Evolutionary conservation across 2,329 filamentous ascomycete species (phyloP), one percentile per base, ranked within the genome.

Genomic region (Rutstroemia sp.): DNA sequence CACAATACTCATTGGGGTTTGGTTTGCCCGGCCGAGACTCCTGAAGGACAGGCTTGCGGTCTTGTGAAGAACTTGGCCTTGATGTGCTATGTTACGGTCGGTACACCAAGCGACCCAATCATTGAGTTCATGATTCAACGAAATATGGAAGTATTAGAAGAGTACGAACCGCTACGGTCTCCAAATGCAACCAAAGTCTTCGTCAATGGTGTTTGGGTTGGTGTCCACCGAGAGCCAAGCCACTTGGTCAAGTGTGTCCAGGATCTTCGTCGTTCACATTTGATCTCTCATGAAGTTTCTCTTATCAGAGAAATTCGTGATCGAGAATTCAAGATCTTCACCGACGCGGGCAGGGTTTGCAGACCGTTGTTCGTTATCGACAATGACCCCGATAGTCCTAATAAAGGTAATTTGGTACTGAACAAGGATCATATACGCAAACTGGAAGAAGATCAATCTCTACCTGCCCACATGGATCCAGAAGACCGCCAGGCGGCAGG

Each of bases 1-100:
- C 94, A 99, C 78, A 97, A 97, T 73, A 97, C 92, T 6, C 94
- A 99, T 70, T 99, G 94, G 94, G 94, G 94, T 61, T 76, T 97
- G 65, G 92, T 99, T 17, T 99, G 94, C 72, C 94, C 94, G 30
- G 92, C 94, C 30, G 94, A 99, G 72, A 99, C 94, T 16, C 94
- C 94, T 23, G 94, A 99, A 81, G 94, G 94, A 61, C 94, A 99
- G 72, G 94, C 94, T 73, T 99, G 94, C 76, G 94, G 94, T 75
- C 78, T 99, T 62, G 94, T 99, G 73, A 99, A 99, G 79, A 99
- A 99, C 68, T 70, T 99, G 70, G 92, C 94, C 5, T 79, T 99
- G 52, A 97, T 99, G 92, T 97, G 94, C 70, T 96, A 95, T 67
- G 92, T 99, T 68, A 96, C 91, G 67, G 92, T 97, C 50, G 92